Conservation (phyloP, 495 filamentous ascomycete species). For the Neurospora tetraspora region DNA sequence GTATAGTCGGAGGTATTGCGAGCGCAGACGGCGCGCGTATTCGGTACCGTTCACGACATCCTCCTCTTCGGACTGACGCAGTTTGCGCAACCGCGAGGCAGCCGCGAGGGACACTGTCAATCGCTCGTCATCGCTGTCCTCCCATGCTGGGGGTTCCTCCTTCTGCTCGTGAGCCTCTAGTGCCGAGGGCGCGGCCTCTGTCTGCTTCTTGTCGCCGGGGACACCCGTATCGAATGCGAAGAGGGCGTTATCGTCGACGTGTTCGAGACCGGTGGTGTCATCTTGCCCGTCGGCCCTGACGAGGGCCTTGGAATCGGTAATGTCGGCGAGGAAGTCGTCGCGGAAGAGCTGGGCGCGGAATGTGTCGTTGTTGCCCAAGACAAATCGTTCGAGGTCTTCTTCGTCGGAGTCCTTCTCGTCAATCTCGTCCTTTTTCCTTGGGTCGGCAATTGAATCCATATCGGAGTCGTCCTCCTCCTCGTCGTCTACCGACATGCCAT, state of each 20-base stretch:
- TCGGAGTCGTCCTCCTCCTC: conserved; percentile 4
- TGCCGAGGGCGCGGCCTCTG: conserved; percentile 26
- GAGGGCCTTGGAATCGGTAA: conserved; percentile 26
- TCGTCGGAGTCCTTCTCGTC: conserved; percentile 70
- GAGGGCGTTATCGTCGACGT: conserved; percentile 53
- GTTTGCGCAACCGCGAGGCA: conserved; percentile 63
- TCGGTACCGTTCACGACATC: conserved; percentile 80
- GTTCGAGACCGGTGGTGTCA: conserved; percentile 31
- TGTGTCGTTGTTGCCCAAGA: conserved; percentile 75
- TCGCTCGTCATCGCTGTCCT: conserved; percentile 92
- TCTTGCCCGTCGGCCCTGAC: conserved; percentile 14
- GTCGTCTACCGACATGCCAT: conserved; percentile 23
- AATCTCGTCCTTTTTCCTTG: conserved; percentile 7
- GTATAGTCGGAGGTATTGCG: conserved; percentile 72
- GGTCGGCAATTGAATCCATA: background rate
- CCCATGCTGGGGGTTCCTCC: conserved; percentile 56
- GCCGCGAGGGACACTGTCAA: conserved; percentile 71
- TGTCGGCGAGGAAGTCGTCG: conserved; percentile 18
- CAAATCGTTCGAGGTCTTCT: conserved; percentile 70
- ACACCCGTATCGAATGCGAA: conserved; percentile 37
- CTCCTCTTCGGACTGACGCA: conserved; percentile 68
- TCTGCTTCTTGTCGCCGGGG: conserved; percentile 23
- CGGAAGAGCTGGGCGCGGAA: conserved; percentile 62
- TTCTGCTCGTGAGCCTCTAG: conserved; percentile 23
- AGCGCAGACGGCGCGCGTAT: conserved; percentile 67